Evolutionary conservation across 768 basidiomycete genomes (phyloP).

Genomic region (Infundibulicybe gibba): DNA sequence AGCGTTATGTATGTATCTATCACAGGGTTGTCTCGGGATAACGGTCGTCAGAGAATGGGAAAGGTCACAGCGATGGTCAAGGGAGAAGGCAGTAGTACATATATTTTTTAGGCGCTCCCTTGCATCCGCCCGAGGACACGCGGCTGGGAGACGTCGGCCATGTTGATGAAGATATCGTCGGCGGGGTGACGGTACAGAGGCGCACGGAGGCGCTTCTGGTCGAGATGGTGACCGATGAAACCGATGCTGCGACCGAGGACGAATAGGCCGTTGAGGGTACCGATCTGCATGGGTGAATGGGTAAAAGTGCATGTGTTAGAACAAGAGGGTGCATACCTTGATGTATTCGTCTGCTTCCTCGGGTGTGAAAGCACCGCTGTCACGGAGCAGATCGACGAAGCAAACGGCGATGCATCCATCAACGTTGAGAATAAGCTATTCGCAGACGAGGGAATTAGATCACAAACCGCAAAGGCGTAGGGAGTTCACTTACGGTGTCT

Average conservation of each 20-base stretch:
- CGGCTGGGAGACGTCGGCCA: slow-evolving; percentile 81
- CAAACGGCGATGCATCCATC: slow-evolving; percentile 95
- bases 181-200: slow-evolving; percentile 94
- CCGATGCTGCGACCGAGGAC: slow-evolving; percentile 97
- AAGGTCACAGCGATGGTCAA: no score
- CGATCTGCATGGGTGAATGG: slow-evolving; percentile 44
- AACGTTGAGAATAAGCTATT: slow-evolving; percentile 88
- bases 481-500: slow-evolving; percentile 63
- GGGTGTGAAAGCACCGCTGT: slow-evolving; percentile 89
- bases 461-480: neutral
- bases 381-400: slow-evolving; percentile 92
- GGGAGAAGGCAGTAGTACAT: no score
- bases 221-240: slow-evolving; percentile 94
- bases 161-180: slow-evolving; percentile 95
- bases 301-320: neutral
- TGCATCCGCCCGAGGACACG: slow-evolving; percentile 65
- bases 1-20: no score
- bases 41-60: no score
- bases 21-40: no score
- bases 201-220: slow-evolving; percentile 93
- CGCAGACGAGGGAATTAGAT: slow-evolving; percentile 2
- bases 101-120: slow-evolving; percentile 2
- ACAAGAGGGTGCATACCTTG: slow-evolving; percentile 40
- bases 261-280: slow-evolving; percentile 93
- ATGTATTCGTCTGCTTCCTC: slow-evolving; percentile 98